These are phyloP conservation scores for Collybiopsis confluens DNA, from an alignment of 768 basidiomycete genomes.

Conservation along the genomic window DNA sequence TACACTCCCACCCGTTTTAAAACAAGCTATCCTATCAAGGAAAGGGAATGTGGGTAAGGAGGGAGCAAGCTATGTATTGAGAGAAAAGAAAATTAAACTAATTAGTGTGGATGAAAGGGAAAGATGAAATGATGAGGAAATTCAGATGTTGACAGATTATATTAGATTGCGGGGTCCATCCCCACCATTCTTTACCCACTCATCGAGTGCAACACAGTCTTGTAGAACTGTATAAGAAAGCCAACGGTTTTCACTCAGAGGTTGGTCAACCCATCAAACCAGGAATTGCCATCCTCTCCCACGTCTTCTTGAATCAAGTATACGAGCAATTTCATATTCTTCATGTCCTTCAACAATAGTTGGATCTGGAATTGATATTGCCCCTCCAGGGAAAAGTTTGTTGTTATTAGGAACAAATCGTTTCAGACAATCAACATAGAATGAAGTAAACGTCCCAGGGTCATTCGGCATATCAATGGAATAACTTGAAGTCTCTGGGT, in stretches of 20 bases:
- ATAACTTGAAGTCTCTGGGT: conserved; percentile 12
- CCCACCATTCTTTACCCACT: conserved; percentile 6
- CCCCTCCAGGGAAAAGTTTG: conserved; percentile 21
- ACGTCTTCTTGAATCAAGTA: conserved; percentile 18
- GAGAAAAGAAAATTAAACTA: no score
- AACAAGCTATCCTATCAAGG: no score
- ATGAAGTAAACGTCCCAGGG: conserved; percentile 18
- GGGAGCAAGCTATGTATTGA: no score
- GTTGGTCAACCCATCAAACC: conserved; percentile 25
- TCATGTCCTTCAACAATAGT: conserved; percentile 18
- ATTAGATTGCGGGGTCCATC: neutral
- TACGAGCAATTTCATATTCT: conserved; percentile 21
- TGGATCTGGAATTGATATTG: conserved; percentile 5
- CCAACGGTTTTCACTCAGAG: conserved; percentile 23
- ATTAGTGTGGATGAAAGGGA: no score
- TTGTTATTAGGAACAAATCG: conserved; percentile 24
- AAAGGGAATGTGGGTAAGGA: no score
- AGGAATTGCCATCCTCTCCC: conserved; percentile 24
- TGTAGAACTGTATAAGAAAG: conserved; percentile 14
- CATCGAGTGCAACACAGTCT: conserved; percentile 17
- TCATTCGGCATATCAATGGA: conserved; percentile 16
- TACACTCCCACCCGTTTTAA: neutral
- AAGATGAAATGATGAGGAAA: no score
- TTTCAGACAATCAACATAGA: conserved; percentile 25
- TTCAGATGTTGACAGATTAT: no score